A percentile compares a stretch with the other conserved stretches of the same genome.
Conservation (phyloP, 2,329 filamentous ascomycete species). For the Aureobasidium leucospermi region DNA sequence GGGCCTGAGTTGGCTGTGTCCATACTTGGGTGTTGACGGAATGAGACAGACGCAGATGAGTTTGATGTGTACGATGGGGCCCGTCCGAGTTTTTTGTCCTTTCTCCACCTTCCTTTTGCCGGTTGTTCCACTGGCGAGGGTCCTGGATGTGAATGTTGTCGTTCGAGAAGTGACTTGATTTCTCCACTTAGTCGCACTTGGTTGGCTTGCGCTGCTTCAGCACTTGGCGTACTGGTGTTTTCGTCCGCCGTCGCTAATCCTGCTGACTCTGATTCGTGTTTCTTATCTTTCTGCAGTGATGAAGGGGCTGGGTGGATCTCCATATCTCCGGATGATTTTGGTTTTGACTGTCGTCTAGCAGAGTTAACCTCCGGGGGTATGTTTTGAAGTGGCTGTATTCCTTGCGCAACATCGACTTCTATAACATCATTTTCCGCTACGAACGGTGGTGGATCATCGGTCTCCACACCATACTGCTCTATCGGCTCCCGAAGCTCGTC, state of each 20-base stretch:
- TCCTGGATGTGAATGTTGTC: slow-evolving; percentile 6
- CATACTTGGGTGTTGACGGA: slow-evolving; percentile 1
- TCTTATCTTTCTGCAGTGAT: neutral
- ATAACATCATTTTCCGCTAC: neutral
- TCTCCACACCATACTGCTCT: neutral
- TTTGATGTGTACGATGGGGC: slow-evolving; percentile 11
- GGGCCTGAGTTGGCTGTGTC: neutral
- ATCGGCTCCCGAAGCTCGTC: neutral
- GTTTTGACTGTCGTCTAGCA: slow-evolving; percentile 14
- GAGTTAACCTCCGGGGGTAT: slow-evolving; percentile 23
- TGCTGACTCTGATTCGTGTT: neutral
- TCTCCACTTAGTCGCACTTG: slow-evolving; percentile 4
- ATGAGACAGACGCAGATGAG: neutral
- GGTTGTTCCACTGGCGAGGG: neutral
- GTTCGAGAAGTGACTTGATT: slow-evolving; percentile 10
- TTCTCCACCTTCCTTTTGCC: slow-evolving; percentile 5
- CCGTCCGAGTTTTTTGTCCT: slow-evolving; percentile 15
- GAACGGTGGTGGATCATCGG: neutral
- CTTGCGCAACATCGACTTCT: neutral
- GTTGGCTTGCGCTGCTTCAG: neutral
- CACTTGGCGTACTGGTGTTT: neutral
- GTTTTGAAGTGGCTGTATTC: slow-evolving; percentile 20
- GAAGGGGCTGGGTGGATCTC: neutral
- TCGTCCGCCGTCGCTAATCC: neutral
- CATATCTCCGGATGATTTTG: neutral